Base-by-base conservation (phyloP, 1,139 yeast species). In the Schizosaccharomyces versatilis region DNA sequence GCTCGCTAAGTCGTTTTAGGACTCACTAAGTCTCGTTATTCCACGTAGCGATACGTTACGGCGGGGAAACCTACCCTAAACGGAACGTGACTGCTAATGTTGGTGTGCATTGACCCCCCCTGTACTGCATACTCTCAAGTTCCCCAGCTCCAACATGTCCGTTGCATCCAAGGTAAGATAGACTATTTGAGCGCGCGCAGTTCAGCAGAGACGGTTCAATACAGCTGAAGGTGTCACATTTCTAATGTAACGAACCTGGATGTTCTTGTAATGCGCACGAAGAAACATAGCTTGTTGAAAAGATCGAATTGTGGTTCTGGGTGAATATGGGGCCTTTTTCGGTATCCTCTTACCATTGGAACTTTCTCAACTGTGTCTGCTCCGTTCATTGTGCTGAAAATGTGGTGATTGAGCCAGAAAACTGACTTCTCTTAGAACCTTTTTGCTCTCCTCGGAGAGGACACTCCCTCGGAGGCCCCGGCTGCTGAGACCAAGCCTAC, bases 361-460 rank as follows among this genome's bases (percentile, higher is more conserved):
- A 24, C 32, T 5, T 39, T 39, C 2, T 39, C 14, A 3, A 39
- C 14, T 12, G 41, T 39, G 41, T 39, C 14, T 12, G 41, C 41
- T 39, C 41, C 14, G 41, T 14, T 12, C 14, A 39, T 14, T 39
- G 14, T 39, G 41, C 41, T 39, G 6, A 39, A 3, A 3, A 3
- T 39, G 12, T 12, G 12, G 3, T 39, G 12, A 14, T 39, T 39
- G 12, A 12, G 14, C 14, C 19, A 19, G 7, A 36, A 19, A 12
- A n/a, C 32, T 19, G 32, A 32, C 49, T 19, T 8, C 17, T 44
- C 32, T 9, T 44, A 44, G 49, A 44, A 44, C 49, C 49, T 44
- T 36, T 44, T 44, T 44, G 49, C 19, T 36, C 49, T 44, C 49
- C 49, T 44, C 49, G 49, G 49, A 44, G 49, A 44, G 49, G 49